Evolutionary conservation across 2,329 filamentous ascomycete species (phyloP).

Genomic region (Incumbomyces lentus): DNA sequence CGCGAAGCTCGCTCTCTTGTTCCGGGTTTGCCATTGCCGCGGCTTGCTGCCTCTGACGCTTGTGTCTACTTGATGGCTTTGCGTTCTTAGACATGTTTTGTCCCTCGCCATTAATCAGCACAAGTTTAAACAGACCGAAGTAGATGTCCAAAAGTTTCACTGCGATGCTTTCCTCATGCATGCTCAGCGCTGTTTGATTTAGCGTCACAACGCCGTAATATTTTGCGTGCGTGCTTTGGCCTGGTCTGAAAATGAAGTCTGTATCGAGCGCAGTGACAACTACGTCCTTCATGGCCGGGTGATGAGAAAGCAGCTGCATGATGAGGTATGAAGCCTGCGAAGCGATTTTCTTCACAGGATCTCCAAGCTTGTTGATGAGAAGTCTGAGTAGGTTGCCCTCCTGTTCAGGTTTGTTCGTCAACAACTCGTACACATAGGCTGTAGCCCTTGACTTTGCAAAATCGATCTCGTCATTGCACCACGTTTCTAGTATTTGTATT

Average conservation of each 20-base stretch:
- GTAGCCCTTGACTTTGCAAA: conserved; percentile 81
- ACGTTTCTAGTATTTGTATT: conserved; percentile 78
- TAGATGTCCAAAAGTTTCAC: conserved; percentile 79
- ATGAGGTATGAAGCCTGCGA: conserved; percentile 87
- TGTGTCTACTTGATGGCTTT: conserved; percentile 20
- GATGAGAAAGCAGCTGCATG: conserved; percentile 77
- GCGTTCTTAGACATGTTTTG: conserved; percentile 25
- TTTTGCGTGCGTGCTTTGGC: conserved; percentile 77
- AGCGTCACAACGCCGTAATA: conserved; percentile 96
- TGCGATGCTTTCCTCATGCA: conserved; percentile 70
- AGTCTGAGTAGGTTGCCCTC: conserved; percentile 86
- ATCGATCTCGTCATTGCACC: conserved; percentile 92
- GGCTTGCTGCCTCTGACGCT: conserved; percentile 11
- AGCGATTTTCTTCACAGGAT: conserved; percentile 88
- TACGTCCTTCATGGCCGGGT: conserved; percentile 87
- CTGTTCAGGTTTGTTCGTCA: conserved; percentile 95
- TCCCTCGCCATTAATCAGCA: conserved; percentile 56
- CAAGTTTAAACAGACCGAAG: conserved; percentile 74
- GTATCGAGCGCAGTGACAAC: conserved; percentile 78
- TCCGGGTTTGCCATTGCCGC: conserved; percentile 24
- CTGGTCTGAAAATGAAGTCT: conserved; percentile 76
- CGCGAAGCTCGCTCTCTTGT: conserved; percentile 60
- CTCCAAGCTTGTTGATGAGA: conserved; percentile 91
- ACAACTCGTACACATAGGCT: conserved; percentile 79
- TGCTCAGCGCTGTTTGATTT: conserved; percentile 89